Base-by-base conservation (phyloP, 305 asterid species). In the Fraxinus albicans region DNA sequence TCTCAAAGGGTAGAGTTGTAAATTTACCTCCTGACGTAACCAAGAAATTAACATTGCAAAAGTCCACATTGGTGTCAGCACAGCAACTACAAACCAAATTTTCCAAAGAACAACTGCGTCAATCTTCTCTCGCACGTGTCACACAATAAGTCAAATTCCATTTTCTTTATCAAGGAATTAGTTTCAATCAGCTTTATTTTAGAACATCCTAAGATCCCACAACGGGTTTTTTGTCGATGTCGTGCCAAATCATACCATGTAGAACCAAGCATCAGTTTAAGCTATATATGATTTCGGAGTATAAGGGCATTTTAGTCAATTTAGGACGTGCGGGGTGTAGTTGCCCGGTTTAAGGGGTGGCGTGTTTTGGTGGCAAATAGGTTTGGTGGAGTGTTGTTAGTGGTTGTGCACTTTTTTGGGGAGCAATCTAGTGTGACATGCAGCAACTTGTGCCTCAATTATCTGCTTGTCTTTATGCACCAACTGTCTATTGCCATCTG, bases 281-380 rank as follows among this genome's bases (percentile, higher is more conserved):
- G 23, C 23, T 1, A 4, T 4, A 4, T 4, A 17, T 2, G 27
- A 17, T n/a, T 19, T 58, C 3, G 69, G 29, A 7, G 10, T 9
- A 29, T 79, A 67, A 78, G 92, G 93, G 77, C 65, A 80, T 23
- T 83, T 75, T 17, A 21, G 93, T 88, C 80, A 86, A 53, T 84
- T 35, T 80, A 1, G 55, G 42, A 76, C 55, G 69, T 31, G 82
- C 73, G 47, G 78, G 58, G 9, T 8, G 31, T 15, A 25, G 36
- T 6, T 27, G 34, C 81, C 90, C 90, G 76, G 83, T 36, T 55
- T 67, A 83, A 89, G 84, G 85, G 93, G 91, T 90, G 92, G 92
- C 91, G 96, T 93, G 95, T 89, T 86, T 89, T 88, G 90, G 90
- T 91, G 97, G 96, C 94, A 87, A 91, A 88, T 90, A 81, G 91